A percentile compares a stretch with the other conserved stretches of the same genome.
These are phyloP conservation scores for Dipodascus albidus DNA, from an alignment of 805 yeast species.

Conservation along the genomic window DNA sequence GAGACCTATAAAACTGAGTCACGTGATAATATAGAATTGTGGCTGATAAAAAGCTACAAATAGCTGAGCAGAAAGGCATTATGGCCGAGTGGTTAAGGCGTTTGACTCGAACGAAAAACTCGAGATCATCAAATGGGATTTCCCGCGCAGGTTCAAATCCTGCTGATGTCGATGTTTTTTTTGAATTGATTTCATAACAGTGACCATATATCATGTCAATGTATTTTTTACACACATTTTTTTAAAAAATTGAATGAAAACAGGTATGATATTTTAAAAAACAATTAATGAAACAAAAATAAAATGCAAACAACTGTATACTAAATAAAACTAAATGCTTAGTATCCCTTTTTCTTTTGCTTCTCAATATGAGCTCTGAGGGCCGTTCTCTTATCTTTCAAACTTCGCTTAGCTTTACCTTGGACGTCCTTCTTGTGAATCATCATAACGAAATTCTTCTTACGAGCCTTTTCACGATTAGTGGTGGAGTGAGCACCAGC, in stretches of 20 bases:
- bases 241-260: too few relatives aligned
- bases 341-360: conserved; percentile 81
- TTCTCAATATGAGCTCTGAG: conserved; percentile 76
- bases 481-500: conserved; percentile 79
- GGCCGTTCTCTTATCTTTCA: conserved; percentile 82
- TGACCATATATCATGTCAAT: too few relatives aligned
- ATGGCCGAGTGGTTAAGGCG: conserved; percentile 76
- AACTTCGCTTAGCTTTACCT: conserved; percentile 83
- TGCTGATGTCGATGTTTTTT: conserved; percentile 52
- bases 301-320: background rate
- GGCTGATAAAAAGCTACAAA: background rate
- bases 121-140: conserved; percentile 47
- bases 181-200: conserved; percentile 5
- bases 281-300: background rate
- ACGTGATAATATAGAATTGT: background rate
- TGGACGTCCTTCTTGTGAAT: conserved; percentile 90
- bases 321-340: conserved; percentile 7
- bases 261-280: too few relatives aligned
- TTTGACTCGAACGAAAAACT: conserved; percentile 46
- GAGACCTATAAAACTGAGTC: too few relatives aligned
- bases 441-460: conserved; percentile 99
- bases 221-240: too few relatives aligned
- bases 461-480: conserved; percentile 88
- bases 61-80: too few relatives aligned
- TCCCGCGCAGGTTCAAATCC: conserved; percentile 77